These are phyloP conservation scores for Neopestalotiopsis sp. DNA, from an alignment of 2,329 filamentous ascomycete genomes.

Conservation along the genomic window DNA sequence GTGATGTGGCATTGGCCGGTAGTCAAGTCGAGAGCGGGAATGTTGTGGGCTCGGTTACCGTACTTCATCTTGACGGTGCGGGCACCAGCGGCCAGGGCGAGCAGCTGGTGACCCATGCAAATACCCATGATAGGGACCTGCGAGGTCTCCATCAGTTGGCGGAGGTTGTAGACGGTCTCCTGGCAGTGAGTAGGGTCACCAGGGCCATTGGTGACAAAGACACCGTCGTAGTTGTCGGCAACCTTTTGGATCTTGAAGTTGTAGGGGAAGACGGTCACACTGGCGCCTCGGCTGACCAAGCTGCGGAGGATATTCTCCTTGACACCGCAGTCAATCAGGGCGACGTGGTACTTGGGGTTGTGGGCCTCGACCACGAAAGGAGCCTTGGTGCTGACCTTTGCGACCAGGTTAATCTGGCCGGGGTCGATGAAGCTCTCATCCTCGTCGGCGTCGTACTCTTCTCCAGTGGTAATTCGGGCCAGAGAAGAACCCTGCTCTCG, in stretches of 20 bases:
- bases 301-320: constrained; percentile 99
- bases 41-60: constrained; percentile 98
- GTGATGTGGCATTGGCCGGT: constrained; percentile 99
- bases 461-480: constrained; percentile 90
- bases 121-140: constrained; percentile 96
- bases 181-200: constrained; percentile 98
- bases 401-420: constrained; percentile 94
- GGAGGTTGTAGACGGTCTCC: constrained; percentile 90
- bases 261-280: constrained; percentile 93
- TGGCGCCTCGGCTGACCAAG: constrained; percentile 88
- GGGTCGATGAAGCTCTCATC: constrained; percentile 96
- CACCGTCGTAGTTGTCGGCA: constrained; percentile 94
- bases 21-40: constrained; percentile 90
- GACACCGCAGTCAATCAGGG: constrained; percentile 95
- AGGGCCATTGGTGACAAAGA: constrained; percentile 99
- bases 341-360: constrained; percentile 85
- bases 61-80: constrained; percentile 98
- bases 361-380: constrained; percentile 93
- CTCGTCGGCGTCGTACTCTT: constrained; percentile 98
- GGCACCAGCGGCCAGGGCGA: constrained; percentile 87
- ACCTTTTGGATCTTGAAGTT: constrained; percentile 99
- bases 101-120: constrained; percentile 94
- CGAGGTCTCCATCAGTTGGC: constrained; percentile 88
- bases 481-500: constrained; percentile 97
- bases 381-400: constrained; percentile 95